phyloP scores from a whole-genome alignment of 768 basidiomycete genomes.

The Lactarius deliciosus region DNA sequence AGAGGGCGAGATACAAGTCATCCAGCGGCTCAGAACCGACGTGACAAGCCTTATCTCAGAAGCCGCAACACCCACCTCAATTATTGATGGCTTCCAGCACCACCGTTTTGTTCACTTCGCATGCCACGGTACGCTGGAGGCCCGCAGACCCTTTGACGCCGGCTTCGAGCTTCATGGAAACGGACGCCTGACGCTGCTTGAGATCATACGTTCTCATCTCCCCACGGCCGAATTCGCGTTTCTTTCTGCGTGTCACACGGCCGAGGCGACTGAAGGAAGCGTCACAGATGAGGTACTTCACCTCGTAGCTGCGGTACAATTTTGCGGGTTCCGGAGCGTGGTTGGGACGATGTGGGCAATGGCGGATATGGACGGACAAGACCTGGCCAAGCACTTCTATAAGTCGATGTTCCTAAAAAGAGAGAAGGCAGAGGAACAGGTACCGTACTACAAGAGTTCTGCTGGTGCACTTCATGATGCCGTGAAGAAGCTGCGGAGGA shows the following conservation, averaged over 20 bases:
- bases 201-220: not conserved
- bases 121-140: constrained; percentile 10
- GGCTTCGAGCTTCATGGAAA: constrained; percentile 5
- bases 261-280: not conserved
- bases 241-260: constrained; percentile 8
- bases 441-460: not conserved
- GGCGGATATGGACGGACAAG: not conserved
- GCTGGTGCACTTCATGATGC: not conserved
- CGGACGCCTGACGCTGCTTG: not conserved
- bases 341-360: constrained; percentile 13
- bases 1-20: too few species aligned
- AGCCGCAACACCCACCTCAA: not conserved
- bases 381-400: not conserved
- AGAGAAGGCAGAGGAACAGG: not conserved
- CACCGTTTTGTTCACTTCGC: constrained; percentile 5
- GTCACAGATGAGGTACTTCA: not conserved
- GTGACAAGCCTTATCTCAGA: too few species aligned
- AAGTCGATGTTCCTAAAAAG: not conserved
- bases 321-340: not conserved
- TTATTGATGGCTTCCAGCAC: not conserved
- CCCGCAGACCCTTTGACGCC: not conserved
- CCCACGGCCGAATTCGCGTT: not conserved
- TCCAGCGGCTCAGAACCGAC: too few species aligned
- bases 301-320: not conserved
- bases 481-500: not conserved